phyloP scores from a whole-genome alignment of 257 asterid species.

The Solanum sitiens region DNA sequence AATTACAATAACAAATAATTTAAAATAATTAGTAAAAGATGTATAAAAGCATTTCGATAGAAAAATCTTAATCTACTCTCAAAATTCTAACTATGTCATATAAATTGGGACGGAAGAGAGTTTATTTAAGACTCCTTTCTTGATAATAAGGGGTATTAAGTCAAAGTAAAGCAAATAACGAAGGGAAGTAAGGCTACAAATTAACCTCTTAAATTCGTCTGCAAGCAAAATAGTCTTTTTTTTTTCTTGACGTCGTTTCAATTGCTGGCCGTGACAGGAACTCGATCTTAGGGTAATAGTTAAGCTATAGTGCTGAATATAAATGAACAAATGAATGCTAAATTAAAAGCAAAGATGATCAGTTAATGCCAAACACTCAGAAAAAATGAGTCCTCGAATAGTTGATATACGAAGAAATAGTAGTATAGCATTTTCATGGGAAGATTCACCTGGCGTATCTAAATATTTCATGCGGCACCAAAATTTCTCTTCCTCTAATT shows the following conservation, averaged over 20 bases:
- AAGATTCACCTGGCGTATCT: slow-evolving; percentile 59
- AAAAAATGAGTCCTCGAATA: slow-evolving; percentile 35
- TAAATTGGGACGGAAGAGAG: not conserved
- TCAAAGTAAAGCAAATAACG: not conserved
- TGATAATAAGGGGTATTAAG: not conserved
- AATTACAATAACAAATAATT: too few species aligned
- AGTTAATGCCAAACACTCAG: not conserved
- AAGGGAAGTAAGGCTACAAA: not conserved
- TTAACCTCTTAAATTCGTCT: not conserved
- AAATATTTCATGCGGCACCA: slow-evolving; percentile 18
- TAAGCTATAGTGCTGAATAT: not conserved
- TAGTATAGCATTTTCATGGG: slow-evolving; percentile 68
- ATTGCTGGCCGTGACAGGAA: not conserved
- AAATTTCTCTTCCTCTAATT: not conserved
- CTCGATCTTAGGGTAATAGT: not conserved
- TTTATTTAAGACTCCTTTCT: not conserved
- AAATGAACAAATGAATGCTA: not conserved
- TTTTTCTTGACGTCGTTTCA: not conserved
- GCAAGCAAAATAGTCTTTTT: not conserved
- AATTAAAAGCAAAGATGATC: not conserved
- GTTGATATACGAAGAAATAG: slow-evolving; percentile 17
- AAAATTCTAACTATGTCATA: too few species aligned
- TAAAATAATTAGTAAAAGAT: too few species aligned
- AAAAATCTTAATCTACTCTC: too few species aligned
- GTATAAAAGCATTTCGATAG: too few species aligned